These are phyloP conservation scores for Linnemannia exigua DNA, from an alignment of 192 early-diverging fungal species.

Conservation along the genomic window DNA sequence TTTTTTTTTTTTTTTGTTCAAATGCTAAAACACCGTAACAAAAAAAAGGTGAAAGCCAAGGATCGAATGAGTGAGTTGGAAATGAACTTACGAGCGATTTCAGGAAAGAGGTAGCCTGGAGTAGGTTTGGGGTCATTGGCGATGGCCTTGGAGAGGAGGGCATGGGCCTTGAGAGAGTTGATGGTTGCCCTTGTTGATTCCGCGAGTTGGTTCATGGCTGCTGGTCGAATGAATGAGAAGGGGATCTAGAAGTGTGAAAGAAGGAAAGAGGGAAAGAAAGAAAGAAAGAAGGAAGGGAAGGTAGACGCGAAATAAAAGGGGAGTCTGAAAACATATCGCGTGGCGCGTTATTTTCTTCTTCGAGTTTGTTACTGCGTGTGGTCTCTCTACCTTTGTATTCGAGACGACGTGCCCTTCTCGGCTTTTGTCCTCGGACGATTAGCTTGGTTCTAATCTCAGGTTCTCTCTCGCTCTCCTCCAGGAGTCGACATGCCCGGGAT, in stretches of 20 bases:
- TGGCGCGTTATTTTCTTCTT: no score
- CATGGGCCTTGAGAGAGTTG: constrained; percentile 39
- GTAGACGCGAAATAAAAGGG: not conserved
- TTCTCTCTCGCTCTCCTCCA: no score
- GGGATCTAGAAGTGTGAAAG: not conserved
- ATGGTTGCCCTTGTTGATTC: constrained; percentile 46
- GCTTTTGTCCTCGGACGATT: no score
- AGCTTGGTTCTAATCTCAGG: no score
- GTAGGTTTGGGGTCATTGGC: constrained; percentile 52
- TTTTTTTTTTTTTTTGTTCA: constrained; percentile 11
- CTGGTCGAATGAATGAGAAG: not conserved
- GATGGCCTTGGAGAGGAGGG: constrained; percentile 46
- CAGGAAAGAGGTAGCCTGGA: constrained; percentile 52
- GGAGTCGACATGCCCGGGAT: no score
- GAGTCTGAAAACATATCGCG: no score
- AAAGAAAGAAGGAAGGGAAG: not conserved
- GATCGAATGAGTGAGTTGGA: not conserved
- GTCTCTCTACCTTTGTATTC: no score
- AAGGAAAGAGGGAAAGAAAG: not conserved
- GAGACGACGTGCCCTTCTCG: no score
- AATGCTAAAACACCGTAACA: not conserved
- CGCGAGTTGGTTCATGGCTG: constrained; percentile 42
- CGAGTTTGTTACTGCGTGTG: no score
- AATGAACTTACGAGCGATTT: constrained; percentile 33
- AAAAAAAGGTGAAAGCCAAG: not conserved